phyloP scores from a whole-genome alignment of 495 filamentous ascomycete genomes.

The Penicillium lagena region DNA sequence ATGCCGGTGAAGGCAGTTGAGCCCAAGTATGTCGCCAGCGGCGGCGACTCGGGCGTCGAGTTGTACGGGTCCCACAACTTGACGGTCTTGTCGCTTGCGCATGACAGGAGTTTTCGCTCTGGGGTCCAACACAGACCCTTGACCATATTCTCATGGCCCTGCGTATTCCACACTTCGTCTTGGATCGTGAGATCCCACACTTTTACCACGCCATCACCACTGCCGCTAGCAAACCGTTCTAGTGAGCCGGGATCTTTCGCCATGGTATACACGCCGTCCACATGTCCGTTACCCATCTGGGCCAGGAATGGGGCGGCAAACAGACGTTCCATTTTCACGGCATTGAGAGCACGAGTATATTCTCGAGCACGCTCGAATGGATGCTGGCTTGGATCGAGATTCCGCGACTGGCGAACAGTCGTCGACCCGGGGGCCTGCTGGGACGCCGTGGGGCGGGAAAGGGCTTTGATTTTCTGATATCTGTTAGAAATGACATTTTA shows the following conservation, averaged over 20 bases:
- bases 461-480: constrained; percentile 82
- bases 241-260: constrained; percentile 65
- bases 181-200: constrained; percentile 83
- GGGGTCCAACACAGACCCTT: constrained; percentile 86
- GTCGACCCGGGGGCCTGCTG: constrained; percentile 74
- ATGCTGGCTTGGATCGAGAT: constrained; percentile 87
- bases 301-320: constrained; percentile 90
- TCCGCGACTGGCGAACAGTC: constrained; percentile 68
- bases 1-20: constrained; percentile 75
- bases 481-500: background rate
- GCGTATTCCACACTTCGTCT: constrained; percentile 73
- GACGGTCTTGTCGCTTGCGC: constrained; percentile 77
- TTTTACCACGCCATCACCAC: constrained; percentile 84
- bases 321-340: constrained; percentile 90
- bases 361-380: constrained; percentile 93
- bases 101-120: constrained; percentile 80
- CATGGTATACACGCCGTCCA: constrained; percentile 82
- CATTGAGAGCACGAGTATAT: constrained; percentile 84
- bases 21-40: constrained; percentile 77
- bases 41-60: constrained; percentile 52
- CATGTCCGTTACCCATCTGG: constrained; percentile 83
- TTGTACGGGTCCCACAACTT: constrained; percentile 91
- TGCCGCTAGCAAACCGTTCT: constrained; percentile 68
- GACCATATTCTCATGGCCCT: constrained; percentile 82
- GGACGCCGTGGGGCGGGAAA: constrained; percentile 69